These are phyloP conservation scores for Cylindrotheca closterium DNA, from an alignment of 108 stramenopile genomes.

Conservation along the genomic window DNA sequence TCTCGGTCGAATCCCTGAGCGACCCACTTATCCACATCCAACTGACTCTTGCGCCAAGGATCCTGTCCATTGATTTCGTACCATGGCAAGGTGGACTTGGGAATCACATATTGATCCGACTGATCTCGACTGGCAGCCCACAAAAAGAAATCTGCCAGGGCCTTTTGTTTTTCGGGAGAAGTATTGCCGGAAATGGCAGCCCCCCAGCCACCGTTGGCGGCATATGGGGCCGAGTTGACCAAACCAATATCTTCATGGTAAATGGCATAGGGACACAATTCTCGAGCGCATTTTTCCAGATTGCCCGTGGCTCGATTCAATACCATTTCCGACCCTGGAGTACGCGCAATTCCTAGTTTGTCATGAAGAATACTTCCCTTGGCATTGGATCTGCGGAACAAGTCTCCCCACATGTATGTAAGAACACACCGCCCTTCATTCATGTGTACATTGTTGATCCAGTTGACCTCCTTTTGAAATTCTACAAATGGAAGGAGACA, in stretches of 20 bases:
- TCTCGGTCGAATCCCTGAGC: conserved; percentile 20
- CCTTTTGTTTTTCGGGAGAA: conserved; percentile 19
- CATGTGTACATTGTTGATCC: no score
- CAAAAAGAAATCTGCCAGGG: conserved; percentile 38
- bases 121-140: conserved; percentile 17
- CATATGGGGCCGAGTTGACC: conserved; percentile 47
- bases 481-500: no score
- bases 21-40: conserved; percentile 16
- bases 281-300: conserved; percentile 28
- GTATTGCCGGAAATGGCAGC: conserved; percentile 32
- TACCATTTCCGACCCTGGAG: conserved; percentile 7
- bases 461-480: no score
- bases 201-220: conserved; percentile 46
- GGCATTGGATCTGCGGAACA: conserved; percentile 6
- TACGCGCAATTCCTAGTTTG: conserved; percentile 28
- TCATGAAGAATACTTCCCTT: not conserved
- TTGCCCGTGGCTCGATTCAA: conserved; percentile 15
- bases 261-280: conserved; percentile 32
- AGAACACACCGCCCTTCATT: conserved; percentile 39
- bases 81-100: conserved; percentile 24
- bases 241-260: conserved; percentile 37
- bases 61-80: no score
- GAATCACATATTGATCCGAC: conserved; percentile 30
- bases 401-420: conserved; percentile 45
- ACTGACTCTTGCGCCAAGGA: conserved; percentile 28